Evolutionary conservation across 257 asterid species (phyloP).

Genomic region (Capsicum rhomboideum): DNA sequence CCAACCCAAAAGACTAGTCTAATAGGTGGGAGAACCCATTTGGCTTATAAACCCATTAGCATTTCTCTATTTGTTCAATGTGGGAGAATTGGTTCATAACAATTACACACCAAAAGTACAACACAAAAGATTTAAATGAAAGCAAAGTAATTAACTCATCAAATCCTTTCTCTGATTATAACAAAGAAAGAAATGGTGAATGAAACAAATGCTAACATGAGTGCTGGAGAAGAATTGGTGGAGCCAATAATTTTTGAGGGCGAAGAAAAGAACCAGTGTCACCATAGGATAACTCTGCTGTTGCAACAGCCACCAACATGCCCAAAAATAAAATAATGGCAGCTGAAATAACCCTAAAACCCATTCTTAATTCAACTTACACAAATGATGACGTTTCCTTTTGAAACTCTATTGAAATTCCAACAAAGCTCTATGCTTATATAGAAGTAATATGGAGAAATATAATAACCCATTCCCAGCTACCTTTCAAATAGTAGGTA

Average conservation of each 20-base stretch:
- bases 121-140: not conserved
- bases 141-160: not conserved
- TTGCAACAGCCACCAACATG: not conserved
- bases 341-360: not conserved
- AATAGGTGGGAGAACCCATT: no score
- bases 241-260: not conserved
- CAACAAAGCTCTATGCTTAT: not conserved
- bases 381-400: not conserved
- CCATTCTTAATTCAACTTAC: not conserved
- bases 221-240: not conserved
- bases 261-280: no score
- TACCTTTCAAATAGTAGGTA: not conserved
- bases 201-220: not conserved
- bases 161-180: not conserved
- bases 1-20: no score
- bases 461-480: not conserved
- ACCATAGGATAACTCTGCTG: not conserved
- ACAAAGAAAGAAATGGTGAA: not conserved
- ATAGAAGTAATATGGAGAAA: not conserved
- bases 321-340: not conserved
- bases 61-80: no score
- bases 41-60: no score
- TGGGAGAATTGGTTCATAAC: no score
- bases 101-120: not conserved
- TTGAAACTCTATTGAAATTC: not conserved